phyloP scores from a whole-genome alignment of 257 asterid genomes.

The Rubia yunnanensis region DNA sequence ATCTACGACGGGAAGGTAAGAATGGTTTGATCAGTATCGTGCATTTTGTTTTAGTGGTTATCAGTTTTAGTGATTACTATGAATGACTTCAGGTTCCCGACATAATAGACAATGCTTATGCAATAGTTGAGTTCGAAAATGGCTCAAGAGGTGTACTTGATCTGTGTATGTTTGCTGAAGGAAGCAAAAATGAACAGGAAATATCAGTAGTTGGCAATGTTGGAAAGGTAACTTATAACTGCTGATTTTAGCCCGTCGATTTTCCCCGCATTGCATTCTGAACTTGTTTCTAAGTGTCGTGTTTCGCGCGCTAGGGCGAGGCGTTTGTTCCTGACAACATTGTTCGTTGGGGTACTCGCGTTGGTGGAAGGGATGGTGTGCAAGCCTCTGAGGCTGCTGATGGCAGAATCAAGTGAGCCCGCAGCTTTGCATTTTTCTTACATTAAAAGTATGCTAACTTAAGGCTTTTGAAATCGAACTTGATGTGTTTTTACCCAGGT shows the following conservation, averaged over 20 bases:
- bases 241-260: neutral
- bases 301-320: constrained; percentile 47
- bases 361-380: constrained; percentile 59
- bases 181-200: constrained; percentile 93
- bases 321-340: constrained; percentile 87
- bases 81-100: constrained; percentile 63
- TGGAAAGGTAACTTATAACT: constrained; percentile 79
- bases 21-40: constrained; percentile 3
- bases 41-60: too few relatives aligned
- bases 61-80: too few relatives aligned
- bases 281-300: neutral
- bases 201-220: constrained; percentile 79
- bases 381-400: constrained; percentile 54
- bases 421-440: neutral
- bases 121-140: constrained; percentile 77
- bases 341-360: constrained; percentile 68
- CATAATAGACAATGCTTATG: constrained; percentile 91
- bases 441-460: neutral
- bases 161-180: constrained; percentile 97
- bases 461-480: neutral
- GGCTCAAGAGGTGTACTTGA: constrained; percentile 87
- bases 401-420: constrained; percentile 59
- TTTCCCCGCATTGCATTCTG: neutral
- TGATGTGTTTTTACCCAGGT: constrained; percentile 28
- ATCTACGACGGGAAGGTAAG: constrained; percentile 67